Percentiles rank a stretch among this genome's conserved stretches.
phyloP scores from a whole-genome alignment of 78 protist species.

The Monocercomonoides exilis region DNA sequence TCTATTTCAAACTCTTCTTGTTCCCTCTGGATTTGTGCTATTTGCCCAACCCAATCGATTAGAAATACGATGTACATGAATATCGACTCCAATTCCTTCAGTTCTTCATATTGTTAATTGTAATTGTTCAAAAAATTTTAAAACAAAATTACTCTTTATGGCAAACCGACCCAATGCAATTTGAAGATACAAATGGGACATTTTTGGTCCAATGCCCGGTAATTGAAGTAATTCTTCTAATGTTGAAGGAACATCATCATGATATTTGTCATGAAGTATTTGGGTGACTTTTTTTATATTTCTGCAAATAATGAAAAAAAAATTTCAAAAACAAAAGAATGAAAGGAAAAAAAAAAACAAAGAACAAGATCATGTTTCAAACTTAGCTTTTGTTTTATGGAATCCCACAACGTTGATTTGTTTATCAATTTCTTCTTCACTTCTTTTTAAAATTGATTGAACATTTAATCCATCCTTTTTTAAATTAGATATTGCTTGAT shows the following conservation, averaged over 20 bases:
- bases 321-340: no score
- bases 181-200: background rate
- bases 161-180: background rate
- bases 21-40: background rate
- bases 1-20: background rate
- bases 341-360: no score
- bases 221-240: constrained; percentile 4
- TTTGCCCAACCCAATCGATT: background rate
- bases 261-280: constrained; percentile 12
- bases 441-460: background rate
- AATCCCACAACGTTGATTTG: constrained; percentile 14
- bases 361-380: background rate
- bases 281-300: background rate
- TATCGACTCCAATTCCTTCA: background rate
- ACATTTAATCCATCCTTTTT: background rate
- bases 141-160: background rate
- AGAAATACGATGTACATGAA: background rate
- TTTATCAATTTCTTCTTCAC: background rate
- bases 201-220: constrained; percentile 23
- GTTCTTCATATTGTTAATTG: background rate
- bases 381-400: constrained; percentile 12
- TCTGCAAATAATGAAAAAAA: background rate
- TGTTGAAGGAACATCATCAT: background rate
- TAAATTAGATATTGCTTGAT: background rate
- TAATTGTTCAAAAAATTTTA: constrained; percentile 4